Evolutionary conservation across 352 stramenopile genomes (phyloP), one percentile per base, ranked within the genome.

Genomic region (Phytophthora vignae): DNA sequence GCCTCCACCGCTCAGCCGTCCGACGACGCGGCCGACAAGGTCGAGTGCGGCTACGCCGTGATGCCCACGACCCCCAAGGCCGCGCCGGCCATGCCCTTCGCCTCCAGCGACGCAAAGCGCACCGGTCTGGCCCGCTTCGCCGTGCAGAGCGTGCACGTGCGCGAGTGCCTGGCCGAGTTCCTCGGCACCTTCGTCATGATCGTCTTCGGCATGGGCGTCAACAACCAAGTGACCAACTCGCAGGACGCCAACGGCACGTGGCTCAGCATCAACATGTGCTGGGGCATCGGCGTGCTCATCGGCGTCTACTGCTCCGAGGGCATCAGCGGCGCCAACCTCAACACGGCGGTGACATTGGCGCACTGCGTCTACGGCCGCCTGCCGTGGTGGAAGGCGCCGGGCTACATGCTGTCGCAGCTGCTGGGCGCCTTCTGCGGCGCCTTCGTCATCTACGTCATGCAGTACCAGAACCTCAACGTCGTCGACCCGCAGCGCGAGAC

Each of bases 211-310:
- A 76, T 83, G 49, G 84, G 82, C 42, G 82, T 88, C 9, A 87
- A 87, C 66, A 81, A 85, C 60, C 80, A 91, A 76, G 78, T 88
- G 27, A 73, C 64, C 11, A 70, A 88, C 19, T 88, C 79, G 21
- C 36, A 81, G 6, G 76, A 74, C 10, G 57, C 29, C 7, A 85
- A 82, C 56, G 83, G 83, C 50, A 87, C 77, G 52, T 89, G 81
- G 69, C 67, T 87, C n/a, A 88, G 81, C 58, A 85, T 91, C 70
- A 87, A 81, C 57, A 76, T 72, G 22, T 76, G 64, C 46, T 76
- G 84, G 82, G 82, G 82, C 11, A 71, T 91, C 48, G 84, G 65
- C 21, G 70, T 77, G 4, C 21, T 91, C 60, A 69, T 91, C 33
- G 84, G 76, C 19, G 77, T 91, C 2, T 81, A 91, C 67, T 73